A percentile compares a stretch with the other conserved stretches of the same genome.
phyloP scores from a whole-genome alignment of 192 early-diverging fungal species.

The Backusella morwellensis region DNA sequence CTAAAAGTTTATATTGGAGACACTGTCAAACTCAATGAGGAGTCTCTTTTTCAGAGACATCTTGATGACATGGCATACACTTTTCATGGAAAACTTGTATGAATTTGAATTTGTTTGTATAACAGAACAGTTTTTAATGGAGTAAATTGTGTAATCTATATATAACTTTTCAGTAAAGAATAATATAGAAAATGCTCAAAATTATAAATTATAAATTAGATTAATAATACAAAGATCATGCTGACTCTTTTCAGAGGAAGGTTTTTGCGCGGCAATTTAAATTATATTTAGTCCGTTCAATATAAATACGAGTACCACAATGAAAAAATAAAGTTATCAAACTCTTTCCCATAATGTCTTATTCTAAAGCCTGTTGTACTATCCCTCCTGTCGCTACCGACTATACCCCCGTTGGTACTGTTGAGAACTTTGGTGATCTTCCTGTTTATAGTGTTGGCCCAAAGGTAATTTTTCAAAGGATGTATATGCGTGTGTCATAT shows the following conservation, averaged over 20 bases:
- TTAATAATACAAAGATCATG: too few species aligned
- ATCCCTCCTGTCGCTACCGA: slow-evolving; percentile 27
- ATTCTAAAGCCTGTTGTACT: slow-evolving; percentile 26
- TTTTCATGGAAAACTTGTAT: background rate
- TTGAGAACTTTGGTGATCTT: slow-evolving; percentile 25
- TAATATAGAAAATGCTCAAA: too few species aligned
- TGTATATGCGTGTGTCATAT: background rate
- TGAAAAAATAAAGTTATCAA: background rate
- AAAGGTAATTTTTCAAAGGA: background rate
- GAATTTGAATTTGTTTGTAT: background rate
- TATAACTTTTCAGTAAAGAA: too few species aligned
- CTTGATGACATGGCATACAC: background rate
- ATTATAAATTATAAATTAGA: too few species aligned
- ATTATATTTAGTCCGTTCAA: background rate
- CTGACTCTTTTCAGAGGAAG: background rate
- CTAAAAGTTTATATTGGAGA: background rate
- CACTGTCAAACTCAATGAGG: background rate
- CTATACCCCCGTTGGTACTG: slow-evolving; percentile 26
- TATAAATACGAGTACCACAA: background rate
- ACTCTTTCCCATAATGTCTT: slow-evolving; percentile 20
- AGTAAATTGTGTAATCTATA: too few species aligned
- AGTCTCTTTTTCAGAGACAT: background rate
- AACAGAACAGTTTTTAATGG: background rate
- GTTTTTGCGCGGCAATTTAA: slow-evolving; percentile 5
- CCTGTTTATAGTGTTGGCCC: slow-evolving; percentile 30